Evolutionary conservation across 495 filamentous ascomycete species (phyloP).

Genomic region (Hyaloscypha variabilis): DNA sequence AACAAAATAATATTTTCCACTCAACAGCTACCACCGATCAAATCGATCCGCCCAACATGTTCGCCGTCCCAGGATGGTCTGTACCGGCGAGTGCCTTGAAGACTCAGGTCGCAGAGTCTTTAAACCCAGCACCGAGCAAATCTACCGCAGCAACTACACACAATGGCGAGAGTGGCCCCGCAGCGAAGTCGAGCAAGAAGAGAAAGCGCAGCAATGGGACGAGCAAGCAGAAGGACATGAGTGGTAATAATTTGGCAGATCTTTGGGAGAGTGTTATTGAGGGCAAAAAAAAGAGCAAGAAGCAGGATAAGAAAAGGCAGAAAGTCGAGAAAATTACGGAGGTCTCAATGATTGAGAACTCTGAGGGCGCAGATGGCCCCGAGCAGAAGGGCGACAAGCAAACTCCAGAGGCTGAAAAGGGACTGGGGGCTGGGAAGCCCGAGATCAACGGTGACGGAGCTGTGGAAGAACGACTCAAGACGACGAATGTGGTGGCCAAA

Average conservation of each 20-base stretch:
- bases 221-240: conserved; percentile 52
- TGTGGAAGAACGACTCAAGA: background rate
- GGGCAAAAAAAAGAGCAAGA: conserved; percentile 46
- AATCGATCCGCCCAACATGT: conserved; percentile 60
- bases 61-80: conserved; percentile 90
- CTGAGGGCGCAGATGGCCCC: background rate
- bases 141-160: conserved; percentile 33
- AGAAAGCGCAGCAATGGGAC: conserved; percentile 54
- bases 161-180: conserved; percentile 9
- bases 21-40: background rate
- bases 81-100: conserved; percentile 70
- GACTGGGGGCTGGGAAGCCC: conserved; percentile 9
- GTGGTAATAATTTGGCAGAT: conserved; percentile 69
- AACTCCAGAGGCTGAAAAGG: background rate
- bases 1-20: background rate
- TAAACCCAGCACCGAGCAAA: conserved; percentile 2
- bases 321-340: conserved; percentile 44
- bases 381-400: background rate
- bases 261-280: conserved; percentile 83
- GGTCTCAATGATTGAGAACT: conserved; percentile 13
- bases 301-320: conserved; percentile 35
- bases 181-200: conserved; percentile 48
- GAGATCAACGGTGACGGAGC: conserved; percentile 13
- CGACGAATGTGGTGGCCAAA: background rate
- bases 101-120: conserved; percentile 53